Conservation (phyloP, 768 basidiomycete genomes). For the Pulveroboletus sp. region DNA sequence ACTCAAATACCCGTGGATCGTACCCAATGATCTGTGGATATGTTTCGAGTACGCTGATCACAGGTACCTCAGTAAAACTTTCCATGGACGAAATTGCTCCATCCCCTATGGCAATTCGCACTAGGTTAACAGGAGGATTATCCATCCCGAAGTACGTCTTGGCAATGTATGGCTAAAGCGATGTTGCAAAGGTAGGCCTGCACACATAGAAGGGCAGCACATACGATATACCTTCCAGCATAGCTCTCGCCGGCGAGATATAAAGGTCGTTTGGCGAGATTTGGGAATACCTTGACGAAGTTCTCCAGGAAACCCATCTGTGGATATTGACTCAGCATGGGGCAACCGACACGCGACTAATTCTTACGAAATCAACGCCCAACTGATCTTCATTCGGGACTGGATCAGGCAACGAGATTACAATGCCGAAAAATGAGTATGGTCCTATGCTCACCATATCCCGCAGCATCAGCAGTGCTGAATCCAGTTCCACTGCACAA, state of each 20-base stretch:
- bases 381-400: conserved; percentile 63
- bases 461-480: conserved; percentile 55
- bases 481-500: conserved; percentile 54
- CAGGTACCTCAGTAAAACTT: conserved; percentile 50
- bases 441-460: conserved; percentile 43
- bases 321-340: neutral
- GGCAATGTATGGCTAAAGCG: conserved; percentile 66
- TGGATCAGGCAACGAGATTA: conserved; percentile 18
- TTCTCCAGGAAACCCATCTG: conserved; percentile 70
- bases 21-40: conserved; percentile 75
- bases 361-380: conserved; percentile 43
- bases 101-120: conserved; percentile 67
- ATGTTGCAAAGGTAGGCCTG: neutral
- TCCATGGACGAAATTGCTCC: conserved; percentile 49
- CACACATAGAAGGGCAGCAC: conserved; percentile 32
- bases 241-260: conserved; percentile 74
- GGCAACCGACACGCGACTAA: neutral
- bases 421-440: neutral
- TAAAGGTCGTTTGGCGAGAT: conserved; percentile 59
- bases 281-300: conserved; percentile 70
- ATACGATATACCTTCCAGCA: conserved; percentile 63
- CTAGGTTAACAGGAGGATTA: conserved; percentile 62
- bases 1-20: conserved; percentile 59
- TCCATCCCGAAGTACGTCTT: conserved; percentile 60
- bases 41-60: conserved; percentile 61